Conservation (phyloP, 2,329 filamentous ascomycete species). For the Fusarium miscanthi region DNA sequence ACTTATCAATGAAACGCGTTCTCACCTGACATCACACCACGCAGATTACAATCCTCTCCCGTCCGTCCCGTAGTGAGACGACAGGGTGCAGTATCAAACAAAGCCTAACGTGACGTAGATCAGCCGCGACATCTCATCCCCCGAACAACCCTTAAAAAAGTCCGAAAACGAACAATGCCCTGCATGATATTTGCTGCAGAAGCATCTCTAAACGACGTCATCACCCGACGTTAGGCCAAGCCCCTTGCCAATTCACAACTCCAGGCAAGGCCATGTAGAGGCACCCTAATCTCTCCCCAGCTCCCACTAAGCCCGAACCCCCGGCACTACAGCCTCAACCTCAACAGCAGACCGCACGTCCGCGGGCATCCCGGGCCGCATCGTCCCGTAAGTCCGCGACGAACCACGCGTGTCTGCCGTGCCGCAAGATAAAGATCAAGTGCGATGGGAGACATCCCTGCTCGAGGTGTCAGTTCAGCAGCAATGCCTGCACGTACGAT, state of each 20-base stretch:
- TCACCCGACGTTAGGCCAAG: background rate
- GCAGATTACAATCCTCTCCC: background rate
- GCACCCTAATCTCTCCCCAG: constrained; percentile 15
- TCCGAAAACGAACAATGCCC: background rate
- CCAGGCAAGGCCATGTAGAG: constrained; percentile 4
- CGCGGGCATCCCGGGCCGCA: background rate
- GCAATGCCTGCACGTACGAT: constrained; percentile 15
- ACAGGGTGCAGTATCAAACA: background rate
- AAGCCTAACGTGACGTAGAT: background rate
- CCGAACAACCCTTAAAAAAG: background rate
- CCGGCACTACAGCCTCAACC: background rate
- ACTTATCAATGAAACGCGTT: background rate
- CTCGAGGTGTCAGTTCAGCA: background rate
- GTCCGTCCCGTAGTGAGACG: background rate
- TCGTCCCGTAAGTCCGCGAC: constrained; percentile 11
- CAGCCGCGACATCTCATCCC: background rate
- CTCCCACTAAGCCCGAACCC: background rate
- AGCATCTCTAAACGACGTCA: constrained; percentile 20
- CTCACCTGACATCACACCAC: constrained; percentile 11
- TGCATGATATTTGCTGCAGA: background rate
- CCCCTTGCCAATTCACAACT: background rate
- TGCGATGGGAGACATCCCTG: constrained; percentile 24
- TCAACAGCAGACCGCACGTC: background rate
- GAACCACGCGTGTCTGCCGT: constrained; percentile 9
- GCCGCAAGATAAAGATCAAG: constrained; percentile 23